Evolutionary conservation across 2,329 filamentous ascomycete genomes (phyloP).

Genomic region (Geosmithia morbida): DNA sequence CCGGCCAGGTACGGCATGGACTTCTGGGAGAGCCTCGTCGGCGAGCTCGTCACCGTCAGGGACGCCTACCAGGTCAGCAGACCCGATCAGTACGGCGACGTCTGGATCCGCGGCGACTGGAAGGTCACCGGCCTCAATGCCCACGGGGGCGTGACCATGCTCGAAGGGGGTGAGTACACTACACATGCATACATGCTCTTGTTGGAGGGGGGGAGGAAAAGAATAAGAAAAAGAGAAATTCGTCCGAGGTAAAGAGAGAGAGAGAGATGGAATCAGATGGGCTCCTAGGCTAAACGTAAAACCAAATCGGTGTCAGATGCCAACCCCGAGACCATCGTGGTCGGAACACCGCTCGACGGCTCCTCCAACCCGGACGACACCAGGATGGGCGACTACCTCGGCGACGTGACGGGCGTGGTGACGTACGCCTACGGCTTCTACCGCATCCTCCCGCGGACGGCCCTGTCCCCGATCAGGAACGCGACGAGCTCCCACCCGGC

Average conservation of each 20-base stretch:
- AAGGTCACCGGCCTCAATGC: conserved; percentile 44
- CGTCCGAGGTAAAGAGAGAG: no score
- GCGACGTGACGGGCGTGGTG: conserved; percentile 55
- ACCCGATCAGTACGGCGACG: conserved; percentile 52
- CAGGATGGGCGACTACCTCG: conserved; percentile 50
- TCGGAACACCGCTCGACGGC: conserved; percentile 52
- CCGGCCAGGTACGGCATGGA: conserved; percentile 51
- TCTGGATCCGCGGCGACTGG: conserved; percentile 56
- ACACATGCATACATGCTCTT: no score
- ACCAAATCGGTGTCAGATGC: conserved; percentile 36
- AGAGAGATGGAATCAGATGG: no score
- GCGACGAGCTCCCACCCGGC: conserved; percentile 31
- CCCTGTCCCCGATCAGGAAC: conserved; percentile 30
- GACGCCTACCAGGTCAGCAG: conserved; percentile 40
- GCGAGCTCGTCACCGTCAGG: conserved; percentile 51
- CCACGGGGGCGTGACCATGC: conserved; percentile 51
- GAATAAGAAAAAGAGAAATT: not conserved
- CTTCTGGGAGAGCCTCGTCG: conserved; percentile 58
- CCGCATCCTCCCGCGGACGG: conserved; percentile 48
- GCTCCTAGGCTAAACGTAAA: no score
- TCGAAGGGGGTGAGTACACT: conserved; percentile 27
- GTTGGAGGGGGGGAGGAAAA: no score
- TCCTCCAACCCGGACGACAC: conserved; percentile 41
- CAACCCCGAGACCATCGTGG: conserved; percentile 55
- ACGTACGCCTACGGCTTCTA: conserved; percentile 55